A percentile compares a stretch with the other conserved stretches of the same genome.
phyloP scores from a whole-genome alignment of 441 rosid genomes.

The Viola pubescens region DNA sequence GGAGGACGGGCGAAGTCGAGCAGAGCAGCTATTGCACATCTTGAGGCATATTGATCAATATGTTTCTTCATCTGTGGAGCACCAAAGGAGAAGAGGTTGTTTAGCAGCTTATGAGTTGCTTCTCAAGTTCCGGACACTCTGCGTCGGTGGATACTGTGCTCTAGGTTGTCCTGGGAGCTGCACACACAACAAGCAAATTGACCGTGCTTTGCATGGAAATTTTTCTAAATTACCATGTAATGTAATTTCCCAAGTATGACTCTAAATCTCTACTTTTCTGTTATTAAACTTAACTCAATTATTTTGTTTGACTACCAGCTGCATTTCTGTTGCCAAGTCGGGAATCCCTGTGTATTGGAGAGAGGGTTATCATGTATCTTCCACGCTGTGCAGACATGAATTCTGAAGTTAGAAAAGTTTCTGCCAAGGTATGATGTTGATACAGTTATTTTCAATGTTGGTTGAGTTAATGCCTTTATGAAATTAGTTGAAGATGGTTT shows the following conservation, averaged over 20 bases:
- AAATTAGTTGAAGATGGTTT: conserved; percentile 7
- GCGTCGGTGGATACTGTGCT: conserved; percentile 83
- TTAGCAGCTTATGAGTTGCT: conserved; percentile 92
- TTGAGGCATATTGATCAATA: conserved; percentile 86
- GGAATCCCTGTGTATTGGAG: conserved; percentile 90
- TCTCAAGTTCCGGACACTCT: conserved; percentile 81
- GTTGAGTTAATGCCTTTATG: conserved; percentile 7
- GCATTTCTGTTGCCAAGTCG: conserved; percentile 95
- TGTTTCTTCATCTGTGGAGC: conserved; percentile 75
- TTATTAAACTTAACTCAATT: conserved; percentile 16
- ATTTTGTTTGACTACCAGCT: conserved; percentile 43
- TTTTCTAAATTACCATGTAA: conserved; percentile 87
- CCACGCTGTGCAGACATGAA: conserved; percentile 97
- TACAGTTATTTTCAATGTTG: conserved; percentile 4
- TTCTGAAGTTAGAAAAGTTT: conserved; percentile 90
- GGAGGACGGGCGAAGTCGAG: conserved; percentile 99
- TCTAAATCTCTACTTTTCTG: conserved; percentile 9
- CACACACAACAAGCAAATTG: conserved; percentile 77
- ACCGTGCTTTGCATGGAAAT: conserved; percentile 63
- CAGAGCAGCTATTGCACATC: conserved; percentile 94
- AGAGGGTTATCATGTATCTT: conserved; percentile 86
- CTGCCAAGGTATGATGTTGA: conserved; percentile 70
- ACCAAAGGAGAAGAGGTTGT: conserved; percentile 94
- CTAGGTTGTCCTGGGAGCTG: conserved; percentile 94
- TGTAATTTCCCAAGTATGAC: conserved; percentile 15